Base-by-base conservation (phyloP, 768 basidiomycete species). In the Clathrus columnatus region DNA sequence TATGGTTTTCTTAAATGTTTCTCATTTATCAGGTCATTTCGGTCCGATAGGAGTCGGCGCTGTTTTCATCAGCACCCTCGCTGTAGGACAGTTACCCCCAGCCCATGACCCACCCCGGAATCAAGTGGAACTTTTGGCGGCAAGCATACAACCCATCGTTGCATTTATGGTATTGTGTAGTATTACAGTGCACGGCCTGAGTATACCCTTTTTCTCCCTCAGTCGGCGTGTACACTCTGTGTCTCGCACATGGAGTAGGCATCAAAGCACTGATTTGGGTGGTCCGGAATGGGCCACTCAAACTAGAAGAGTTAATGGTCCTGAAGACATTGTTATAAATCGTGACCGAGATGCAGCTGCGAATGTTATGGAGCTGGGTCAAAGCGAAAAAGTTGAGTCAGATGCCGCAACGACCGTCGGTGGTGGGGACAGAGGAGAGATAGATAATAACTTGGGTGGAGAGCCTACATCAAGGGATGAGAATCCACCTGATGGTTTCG, bases 91-190 rank as follows among this genome's bases (percentile, higher is more conserved):
- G 49, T 76, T 94, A 16, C 78, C 80, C 1, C 62, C 63, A 2
- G 71, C 75, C 0, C 61, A 67, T 44, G 63, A 62, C 21, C 74
- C 80, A 5, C 79, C 84, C 0, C 70, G 72, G 28, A 72, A 73
- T 17, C 84, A 88, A 65, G 72, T 80, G 7, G 79, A 86, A 53
- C 67, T 85, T 14, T 74, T 99, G 16, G 76, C 81, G 1, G 74
- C 83, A 11, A 74, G 82, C 4, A 93, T 98, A 54, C 88, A 94
- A 66, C 96, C 96, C 0, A 90, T 99, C 61, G 88, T 92, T 10
- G 84, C 87, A 1, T 97, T 96, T 69, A 84, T 98, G 82, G 96
- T 99, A 3, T 77, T 99, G 7, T 84, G 83, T 62, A 95, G 91
- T 0, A 89, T 97, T 58, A 76, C 86, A 17, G 81, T 88, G 17